A percentile compares a stretch with the other conserved stretches of the same genome.
phyloP scores from a whole-genome alignment of 176 grass and related monocot species.

The Bolboschoenus planiculmis region DNA sequence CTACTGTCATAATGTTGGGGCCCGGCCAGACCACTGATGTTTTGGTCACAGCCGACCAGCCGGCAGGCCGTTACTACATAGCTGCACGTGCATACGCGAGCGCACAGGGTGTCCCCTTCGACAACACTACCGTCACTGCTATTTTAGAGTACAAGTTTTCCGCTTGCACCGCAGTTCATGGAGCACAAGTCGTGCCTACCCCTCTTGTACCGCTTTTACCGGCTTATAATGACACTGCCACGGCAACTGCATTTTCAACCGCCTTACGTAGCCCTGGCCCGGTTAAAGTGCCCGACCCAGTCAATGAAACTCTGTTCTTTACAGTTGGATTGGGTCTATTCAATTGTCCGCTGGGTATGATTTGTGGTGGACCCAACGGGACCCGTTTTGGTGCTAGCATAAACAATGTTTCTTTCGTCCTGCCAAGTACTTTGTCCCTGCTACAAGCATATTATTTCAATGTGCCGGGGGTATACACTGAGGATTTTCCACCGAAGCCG shows the following conservation, averaged over 20 bases:
- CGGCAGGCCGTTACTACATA: conserved; percentile 73
- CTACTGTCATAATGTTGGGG: conserved; percentile 48
- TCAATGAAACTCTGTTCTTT: conserved; percentile 57
- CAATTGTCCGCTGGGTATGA: conserved; percentile 39
- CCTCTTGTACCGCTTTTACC: conserved; percentile 55
- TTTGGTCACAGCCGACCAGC: conserved; percentile 58
- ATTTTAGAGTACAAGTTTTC: conserved; percentile 63
- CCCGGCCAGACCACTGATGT: conserved; percentile 94
- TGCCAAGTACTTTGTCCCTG: conserved; percentile 44
- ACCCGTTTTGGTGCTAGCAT: conserved; percentile 70
- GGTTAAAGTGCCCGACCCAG: conserved; percentile 56
- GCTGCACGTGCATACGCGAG: conserved; percentile 59
- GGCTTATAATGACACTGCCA: conserved; percentile 62
- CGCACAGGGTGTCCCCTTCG: conserved; percentile 46
- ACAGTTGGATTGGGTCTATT: conserved; percentile 57
- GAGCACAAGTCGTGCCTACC: conserved; percentile 14
- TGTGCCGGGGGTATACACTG: conserved; percentile 61
- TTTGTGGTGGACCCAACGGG: conserved; percentile 64
- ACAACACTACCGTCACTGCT: conserved; percentile 85
- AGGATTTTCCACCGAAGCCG: conserved; percentile 58
- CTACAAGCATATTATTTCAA: conserved; percentile 60
- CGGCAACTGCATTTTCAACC: conserved; percentile 45
- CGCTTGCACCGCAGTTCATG: conserved; percentile 11
- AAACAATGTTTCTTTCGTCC: conserved; percentile 86
- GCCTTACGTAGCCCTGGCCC: conserved; percentile 42